A percentile compares a stretch with the other conserved stretches of the same genome.
Evolutionary conservation across 345 rosid species (phyloP).

Genomic region (Salix brachista): DNA sequence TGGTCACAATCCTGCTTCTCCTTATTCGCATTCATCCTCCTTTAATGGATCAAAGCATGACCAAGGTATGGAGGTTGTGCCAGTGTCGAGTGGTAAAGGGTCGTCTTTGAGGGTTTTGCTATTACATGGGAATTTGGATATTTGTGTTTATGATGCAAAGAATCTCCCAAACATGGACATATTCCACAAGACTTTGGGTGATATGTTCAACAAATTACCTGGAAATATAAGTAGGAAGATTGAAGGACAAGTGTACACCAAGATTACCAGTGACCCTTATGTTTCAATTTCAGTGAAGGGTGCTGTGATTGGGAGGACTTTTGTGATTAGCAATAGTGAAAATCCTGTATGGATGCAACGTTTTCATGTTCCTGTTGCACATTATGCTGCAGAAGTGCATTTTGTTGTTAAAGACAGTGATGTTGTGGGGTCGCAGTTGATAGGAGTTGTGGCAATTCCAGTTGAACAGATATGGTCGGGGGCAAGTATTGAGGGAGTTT

Average conservation of each 20-base stretch:
- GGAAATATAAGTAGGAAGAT: conserved; percentile 37
- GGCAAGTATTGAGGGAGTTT: conserved; percentile 60
- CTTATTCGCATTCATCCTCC: conserved; percentile 30
- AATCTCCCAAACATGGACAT: conserved; percentile 94
- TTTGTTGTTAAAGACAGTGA: conserved; percentile 89
- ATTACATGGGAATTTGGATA: conserved; percentile 87
- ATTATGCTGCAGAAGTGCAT: conserved; percentile 73
- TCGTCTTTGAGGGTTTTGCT: conserved; percentile 81
- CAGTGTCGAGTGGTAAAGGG: conserved; percentile 42
- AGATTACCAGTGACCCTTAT: conserved; percentile 90
- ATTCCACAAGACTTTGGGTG: conserved; percentile 79
- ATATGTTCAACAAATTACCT: conserved; percentile 51
- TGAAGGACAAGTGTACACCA: conserved; percentile 49
- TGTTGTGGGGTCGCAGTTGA: conserved; percentile 76
- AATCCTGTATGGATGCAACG: conserved; percentile 89
- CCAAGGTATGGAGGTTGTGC: conserved; percentile 51
- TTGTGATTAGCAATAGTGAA: conserved; percentile 73
- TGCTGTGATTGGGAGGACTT: conserved; percentile 85
- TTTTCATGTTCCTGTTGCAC: conserved; percentile 86
- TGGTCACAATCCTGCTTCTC: conserved; percentile 12
- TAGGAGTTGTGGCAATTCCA: conserved; percentile 78
- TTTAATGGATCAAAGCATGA: conserved; percentile 37
- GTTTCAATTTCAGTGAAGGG: conserved; percentile 55
- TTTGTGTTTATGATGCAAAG: conserved; percentile 59
- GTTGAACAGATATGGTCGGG: conserved; percentile 65